These are phyloP conservation scores for Neolentinus lepideus DNA, from an alignment of 1,284 basidiomycete genomes.

Conservation along the genomic window DNA sequence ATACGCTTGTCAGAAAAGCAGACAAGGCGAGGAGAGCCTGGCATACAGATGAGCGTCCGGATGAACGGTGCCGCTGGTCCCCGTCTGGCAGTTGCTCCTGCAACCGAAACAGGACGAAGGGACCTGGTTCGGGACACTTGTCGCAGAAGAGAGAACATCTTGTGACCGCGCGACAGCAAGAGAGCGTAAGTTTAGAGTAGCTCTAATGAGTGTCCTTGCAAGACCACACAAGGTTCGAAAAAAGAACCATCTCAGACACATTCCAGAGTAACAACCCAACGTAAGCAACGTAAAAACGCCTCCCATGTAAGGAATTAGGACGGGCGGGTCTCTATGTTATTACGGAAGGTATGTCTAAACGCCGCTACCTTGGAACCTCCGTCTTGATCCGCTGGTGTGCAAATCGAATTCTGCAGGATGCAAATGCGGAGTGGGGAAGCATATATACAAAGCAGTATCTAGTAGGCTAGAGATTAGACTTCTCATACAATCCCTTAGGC, in stretches of 20 bases:
- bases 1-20: conserved; percentile 4
- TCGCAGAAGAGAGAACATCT: conserved; percentile 22
- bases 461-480: background rate
- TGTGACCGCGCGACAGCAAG: conserved; percentile 3
- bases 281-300: too few relatives aligned
- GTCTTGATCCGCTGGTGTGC: background rate
- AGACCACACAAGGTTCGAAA: too few relatives aligned
- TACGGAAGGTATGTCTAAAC: background rate
- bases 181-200: background rate
- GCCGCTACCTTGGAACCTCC: background rate
- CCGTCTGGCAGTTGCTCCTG: conserved; percentile 13
- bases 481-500: conserved; percentile 12
- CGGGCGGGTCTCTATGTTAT: too few relatives aligned
- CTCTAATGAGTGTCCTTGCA: too few relatives aligned
- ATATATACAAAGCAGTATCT: conserved; percentile 17
- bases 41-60: conserved; percentile 33
- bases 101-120: conserved; percentile 14
- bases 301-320: too few relatives aligned
- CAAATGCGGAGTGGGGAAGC: conserved; percentile 15
- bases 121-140: conserved; percentile 19
- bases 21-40: background rate
- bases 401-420: conserved; percentile 5
- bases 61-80: conserved; percentile 14
- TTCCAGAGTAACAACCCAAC: conserved; percentile 7
- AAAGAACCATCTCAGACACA: conserved; percentile 10